Base-by-base conservation (phyloP, 169 alveolate species). In the Plasmodium vinckei region DNA sequence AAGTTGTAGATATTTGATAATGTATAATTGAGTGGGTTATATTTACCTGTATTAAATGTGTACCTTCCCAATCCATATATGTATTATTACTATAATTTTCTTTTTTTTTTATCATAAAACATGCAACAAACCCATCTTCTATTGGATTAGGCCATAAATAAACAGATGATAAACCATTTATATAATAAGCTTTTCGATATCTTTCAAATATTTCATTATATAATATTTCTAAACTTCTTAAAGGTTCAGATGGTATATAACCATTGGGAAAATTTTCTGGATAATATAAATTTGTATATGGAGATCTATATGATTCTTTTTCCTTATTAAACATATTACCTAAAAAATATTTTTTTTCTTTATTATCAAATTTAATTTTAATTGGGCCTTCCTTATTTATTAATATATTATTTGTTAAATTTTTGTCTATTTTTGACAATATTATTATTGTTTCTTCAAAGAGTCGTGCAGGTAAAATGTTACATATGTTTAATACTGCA, bases 111-210 rank as follows among this genome's bases (percentile, higher is more conserved):
- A 75, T 75, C 64, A 75, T 63, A 61, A 75, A 75, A 2, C 88
- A 75, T 2, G 75, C 88, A 21, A 75, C 88, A 61, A 75, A 75
- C 7, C 88, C 88, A n/a, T 75, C 88, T 75, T 75, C 88, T 15
- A 61, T 44, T 9, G 88, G 88, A 49, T 75, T 63, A 19, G 88
- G 88, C 77, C 77, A 75, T 17, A 75, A 56, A 63, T 75, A 75
- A 46, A 75, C 88, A 39, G 88, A 75, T 7, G 88, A 75, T 23
- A 75, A 63, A 13, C 88, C 88, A 21, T 56, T 67, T 51, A 75
- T 63, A 67, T 75, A 75, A 56, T 75, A 75, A 47, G 88, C 71
- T 51, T 47, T 63, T 67, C 88, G 47, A 68, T 75, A 75, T 56
- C 75, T 64, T 15, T 63, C 88, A 47, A 63, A 75, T 54, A 75